These are phyloP conservation scores for Stephania cephalantha DNA, from an alignment of 164 flowering plant species.

Conservation along the genomic window DNA sequence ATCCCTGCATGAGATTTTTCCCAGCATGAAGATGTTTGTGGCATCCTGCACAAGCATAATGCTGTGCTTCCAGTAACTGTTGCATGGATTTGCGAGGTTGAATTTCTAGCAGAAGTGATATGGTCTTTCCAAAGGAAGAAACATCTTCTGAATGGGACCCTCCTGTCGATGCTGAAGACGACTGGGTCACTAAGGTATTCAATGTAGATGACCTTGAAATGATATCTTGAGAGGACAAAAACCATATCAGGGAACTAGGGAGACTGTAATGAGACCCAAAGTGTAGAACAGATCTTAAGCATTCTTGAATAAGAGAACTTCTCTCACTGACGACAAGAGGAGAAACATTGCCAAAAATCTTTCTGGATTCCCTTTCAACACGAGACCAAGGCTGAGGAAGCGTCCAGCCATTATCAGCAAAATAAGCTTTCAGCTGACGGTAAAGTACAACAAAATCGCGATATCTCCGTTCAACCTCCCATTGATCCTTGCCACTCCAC, in stretches of 20 bases:
- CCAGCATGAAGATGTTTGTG: constrained; percentile 65
- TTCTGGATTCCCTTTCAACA: constrained; percentile 77
- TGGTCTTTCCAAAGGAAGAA: constrained; percentile 59
- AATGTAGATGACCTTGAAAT: constrained; percentile 33
- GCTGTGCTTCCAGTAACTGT: constrained; percentile 74
- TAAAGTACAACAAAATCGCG: constrained; percentile 83
- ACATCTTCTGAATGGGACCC: constrained; percentile 20
- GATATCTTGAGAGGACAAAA: constrained; percentile 59
- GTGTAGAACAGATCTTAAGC: constrained; percentile 59
- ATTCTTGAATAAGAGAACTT: constrained; percentile 83
- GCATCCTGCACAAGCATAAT: constrained; percentile 86
- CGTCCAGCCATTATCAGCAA: constrained; percentile 50
- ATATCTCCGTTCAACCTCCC: constrained; percentile 92
- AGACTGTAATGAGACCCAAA: constrained; percentile 31
- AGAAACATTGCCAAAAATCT: constrained; percentile 84
- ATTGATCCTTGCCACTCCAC: constrained; percentile 64
- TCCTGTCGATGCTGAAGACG: constrained; percentile 16
- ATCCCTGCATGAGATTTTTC: constrained; percentile 47
- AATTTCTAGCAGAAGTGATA: constrained; percentile 68
- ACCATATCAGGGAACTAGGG: constrained; percentile 52
- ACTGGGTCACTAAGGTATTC: constrained; percentile 17
- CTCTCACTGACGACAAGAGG: constrained; percentile 76
- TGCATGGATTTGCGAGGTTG: constrained; percentile 56
- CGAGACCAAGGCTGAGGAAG: constrained; percentile 81
- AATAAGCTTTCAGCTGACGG: constrained; percentile 52